Conservation (phyloP, 2,329 filamentous ascomycete species). For the Phaeophleospora eucalypticola region DNA sequence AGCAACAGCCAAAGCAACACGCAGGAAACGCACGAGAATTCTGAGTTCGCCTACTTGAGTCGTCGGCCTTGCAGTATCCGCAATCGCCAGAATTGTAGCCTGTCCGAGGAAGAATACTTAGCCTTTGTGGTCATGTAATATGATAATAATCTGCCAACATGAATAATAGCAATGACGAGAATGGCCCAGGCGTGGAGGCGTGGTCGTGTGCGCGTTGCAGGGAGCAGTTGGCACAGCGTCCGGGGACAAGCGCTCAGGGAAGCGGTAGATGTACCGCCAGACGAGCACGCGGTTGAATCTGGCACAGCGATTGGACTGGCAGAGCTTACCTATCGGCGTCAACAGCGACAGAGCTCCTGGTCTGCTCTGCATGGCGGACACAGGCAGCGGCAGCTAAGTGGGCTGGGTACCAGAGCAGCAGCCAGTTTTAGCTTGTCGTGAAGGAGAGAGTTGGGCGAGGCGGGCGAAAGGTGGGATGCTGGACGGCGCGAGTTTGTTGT, state of each 20-base stretch:
- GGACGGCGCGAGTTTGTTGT: too few relatives aligned
- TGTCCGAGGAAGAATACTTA: constrained; percentile 26
- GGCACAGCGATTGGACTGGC: constrained; percentile 19
- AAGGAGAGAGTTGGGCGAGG: too few relatives aligned
- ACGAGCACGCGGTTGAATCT: constrained; percentile 20
- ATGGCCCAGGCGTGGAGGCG: constrained; percentile 2
- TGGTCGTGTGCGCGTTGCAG: constrained; percentile 7
- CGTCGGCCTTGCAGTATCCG: constrained; percentile 48
- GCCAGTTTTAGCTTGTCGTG: too few relatives aligned
- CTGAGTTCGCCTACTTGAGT: constrained; percentile 45
- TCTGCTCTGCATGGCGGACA: constrained; percentile 8
- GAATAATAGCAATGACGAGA: neutral
- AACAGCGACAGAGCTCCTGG: constrained; percentile 24
- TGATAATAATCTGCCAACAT: too few relatives aligned
- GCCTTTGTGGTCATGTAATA: constrained; percentile 11
- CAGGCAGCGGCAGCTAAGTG: neutral
- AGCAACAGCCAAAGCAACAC: neutral
- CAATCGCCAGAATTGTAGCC: constrained; percentile 48
- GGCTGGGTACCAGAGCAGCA: too few relatives aligned
- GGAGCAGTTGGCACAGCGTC: neutral
- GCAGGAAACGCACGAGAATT: constrained; percentile 46
- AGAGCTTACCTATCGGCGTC: constrained; percentile 30
- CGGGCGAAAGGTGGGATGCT: too few relatives aligned
- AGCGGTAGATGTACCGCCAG: neutral
- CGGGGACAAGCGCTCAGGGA: neutral